phyloP scores from a whole-genome alignment of 768 basidiomycete species.

The Hericium coralloides region DNA sequence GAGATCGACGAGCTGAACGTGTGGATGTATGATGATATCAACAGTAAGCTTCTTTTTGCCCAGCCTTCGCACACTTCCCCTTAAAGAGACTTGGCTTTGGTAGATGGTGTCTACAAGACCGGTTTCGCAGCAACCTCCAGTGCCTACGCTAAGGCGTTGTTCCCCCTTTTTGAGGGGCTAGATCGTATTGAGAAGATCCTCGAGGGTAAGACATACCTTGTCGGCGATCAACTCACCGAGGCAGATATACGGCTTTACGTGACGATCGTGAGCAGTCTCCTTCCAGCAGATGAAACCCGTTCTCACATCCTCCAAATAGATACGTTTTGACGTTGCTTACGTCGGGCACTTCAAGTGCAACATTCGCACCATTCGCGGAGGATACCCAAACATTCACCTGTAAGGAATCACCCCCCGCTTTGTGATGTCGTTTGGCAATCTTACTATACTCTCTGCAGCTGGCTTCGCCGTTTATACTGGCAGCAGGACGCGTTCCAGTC shows the following conservation, averaged over 20 bases:
- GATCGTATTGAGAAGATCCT: conserved; percentile 76
- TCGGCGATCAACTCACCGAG: conserved; percentile 76
- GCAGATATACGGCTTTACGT: conserved; percentile 84
- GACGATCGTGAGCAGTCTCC: conserved; percentile 58
- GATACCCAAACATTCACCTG: conserved; percentile 77
- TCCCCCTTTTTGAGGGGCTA: conserved; percentile 66
- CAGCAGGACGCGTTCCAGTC: conserved; percentile 78
- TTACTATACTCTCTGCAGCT: conserved; percentile 30
- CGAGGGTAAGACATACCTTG: conserved; percentile 70
- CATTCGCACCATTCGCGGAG: conserved; percentile 72
- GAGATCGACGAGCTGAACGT: conserved; percentile 82
- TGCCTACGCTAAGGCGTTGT: conserved; percentile 74
- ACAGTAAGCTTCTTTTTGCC: conserved; percentile 44
- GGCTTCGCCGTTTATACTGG: conserved; percentile 90
- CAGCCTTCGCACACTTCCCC: background rate
- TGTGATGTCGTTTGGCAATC: background rate
- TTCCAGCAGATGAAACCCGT: background rate
- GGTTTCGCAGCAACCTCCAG: conserved; percentile 80
- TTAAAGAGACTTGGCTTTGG: background rate
- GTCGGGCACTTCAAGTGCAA: conserved; percentile 93
- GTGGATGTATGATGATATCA: conserved; percentile 81
- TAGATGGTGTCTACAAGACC: conserved; percentile 81
- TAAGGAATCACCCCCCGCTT: conserved; percentile 27
- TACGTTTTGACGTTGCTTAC: conserved; percentile 89
- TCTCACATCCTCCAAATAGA: conserved; percentile 26